A percentile compares a stretch with the other conserved stretches of the same genome.
Conservation (phyloP, 2,329 filamentous ascomycete species). For the Colletotrichum incanum region DNA sequence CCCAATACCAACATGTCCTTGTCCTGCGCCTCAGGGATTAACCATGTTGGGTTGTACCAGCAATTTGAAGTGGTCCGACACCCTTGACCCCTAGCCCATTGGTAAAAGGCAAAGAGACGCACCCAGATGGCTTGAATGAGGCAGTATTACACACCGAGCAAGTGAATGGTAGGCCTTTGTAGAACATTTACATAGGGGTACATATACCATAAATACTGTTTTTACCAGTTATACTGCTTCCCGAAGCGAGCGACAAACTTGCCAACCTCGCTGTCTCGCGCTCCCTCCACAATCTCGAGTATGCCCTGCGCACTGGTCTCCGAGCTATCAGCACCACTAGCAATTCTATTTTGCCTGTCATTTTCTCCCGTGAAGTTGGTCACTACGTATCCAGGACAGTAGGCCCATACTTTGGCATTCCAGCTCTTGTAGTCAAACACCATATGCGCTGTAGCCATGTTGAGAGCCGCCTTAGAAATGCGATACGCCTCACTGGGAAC, state of each 20-base stretch:
- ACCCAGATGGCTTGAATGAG: too few relatives aligned
- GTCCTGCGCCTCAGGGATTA: too few relatives aligned
- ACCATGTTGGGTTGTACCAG: too few relatives aligned
- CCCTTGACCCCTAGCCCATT: too few relatives aligned
- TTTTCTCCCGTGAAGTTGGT: slow-evolving; percentile 51
- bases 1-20: too few relatives aligned
- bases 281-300: slow-evolving; percentile 48
- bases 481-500: slow-evolving; percentile 50
- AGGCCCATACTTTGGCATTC: slow-evolving; percentile 52
- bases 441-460: slow-evolving; percentile 54
- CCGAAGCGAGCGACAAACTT: slow-evolving; percentile 43
- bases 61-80: too few relatives aligned
- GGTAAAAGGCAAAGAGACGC: too few relatives aligned
- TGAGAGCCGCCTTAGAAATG: slow-evolving; percentile 56
- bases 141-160: too few relatives aligned
- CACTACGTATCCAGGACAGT: slow-evolving; percentile 53
- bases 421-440: slow-evolving; percentile 48
- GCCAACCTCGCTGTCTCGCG: slow-evolving; percentile 48
- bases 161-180: too few relatives aligned
- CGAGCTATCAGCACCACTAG: slow-evolving; percentile 48
- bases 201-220: not conserved
- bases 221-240: slow-evolving; percentile 4
- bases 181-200: too few relatives aligned
- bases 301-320: slow-evolving; percentile 49
- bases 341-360: slow-evolving; percentile 47